Conservation (phyloP, 1,139 yeast species). For the Yamadazyma buinensis region DNA sequence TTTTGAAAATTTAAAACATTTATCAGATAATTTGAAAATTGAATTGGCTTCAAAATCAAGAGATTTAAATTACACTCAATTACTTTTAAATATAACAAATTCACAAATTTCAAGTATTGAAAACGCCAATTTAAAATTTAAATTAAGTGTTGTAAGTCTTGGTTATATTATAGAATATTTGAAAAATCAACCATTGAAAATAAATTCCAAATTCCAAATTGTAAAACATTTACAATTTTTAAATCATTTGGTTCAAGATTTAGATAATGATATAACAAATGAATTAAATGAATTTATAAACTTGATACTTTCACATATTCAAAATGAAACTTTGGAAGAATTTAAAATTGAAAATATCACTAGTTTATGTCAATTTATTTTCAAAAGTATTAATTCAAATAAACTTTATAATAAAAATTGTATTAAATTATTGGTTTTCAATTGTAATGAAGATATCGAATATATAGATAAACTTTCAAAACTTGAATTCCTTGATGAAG, state of each 20-base stretch:
- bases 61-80: slow-evolving; percentile 3
- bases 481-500: slow-evolving; percentile 4
- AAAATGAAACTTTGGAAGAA: slow-evolving; percentile 5
- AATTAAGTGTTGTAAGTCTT: slow-evolving; percentile 1
- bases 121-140: slow-evolving; percentile 1
- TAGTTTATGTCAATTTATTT: neutral
- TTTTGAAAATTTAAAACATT: slow-evolving; percentile 1
- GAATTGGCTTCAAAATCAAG: slow-evolving; percentile 6
- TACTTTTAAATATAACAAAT: slow-evolving; percentile 5
- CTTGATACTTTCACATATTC: slow-evolving; percentile 4
- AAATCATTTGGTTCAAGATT: too few species aligned
- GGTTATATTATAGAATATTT: neutral
- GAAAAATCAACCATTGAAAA: too few species aligned
- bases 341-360: neutral
- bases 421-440: slow-evolving; percentile 1
- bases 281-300: too few species aligned
- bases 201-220: too few species aligned
- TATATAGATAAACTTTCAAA: neutral
- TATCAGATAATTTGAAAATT: slow-evolving; percentile 5
- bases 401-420: slow-evolving; percentile 2
- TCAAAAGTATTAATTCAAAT: slow-evolving; percentile 3
- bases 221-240: too few species aligned
- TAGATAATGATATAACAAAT: neutral
- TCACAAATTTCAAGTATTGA: slow-evolving; percentile 1
- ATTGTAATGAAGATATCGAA: neutral